Evolutionary conservation across 2,329 filamentous ascomycete species (phyloP), one percentile per base, ranked within the genome.

Genomic region (Talaromyces albobiverticillius): DNA sequence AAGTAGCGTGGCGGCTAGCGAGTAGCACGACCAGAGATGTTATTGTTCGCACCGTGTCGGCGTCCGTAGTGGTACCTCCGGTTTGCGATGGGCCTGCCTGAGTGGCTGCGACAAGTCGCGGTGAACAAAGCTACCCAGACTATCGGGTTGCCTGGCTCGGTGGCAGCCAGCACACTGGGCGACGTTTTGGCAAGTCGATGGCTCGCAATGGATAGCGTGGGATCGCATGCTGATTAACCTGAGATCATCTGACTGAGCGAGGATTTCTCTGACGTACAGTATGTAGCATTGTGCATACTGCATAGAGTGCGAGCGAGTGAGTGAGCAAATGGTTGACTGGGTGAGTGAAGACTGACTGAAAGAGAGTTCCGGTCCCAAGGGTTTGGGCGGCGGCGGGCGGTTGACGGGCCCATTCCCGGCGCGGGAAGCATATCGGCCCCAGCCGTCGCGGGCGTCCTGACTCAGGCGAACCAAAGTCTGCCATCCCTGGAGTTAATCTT

Each of bases 91-190:
- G 36, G 11, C 20, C 32, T 10, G 22, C 34, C 34, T 50, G 47
- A 50, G 25, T 54, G 46, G 52, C 40, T 29, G 23, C 34, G 20
- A 29, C 36, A 36, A 48, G n/a, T 49, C 45, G 52, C 45, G 40
- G 45, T 42, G 45, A 48, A 48, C 23, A 54, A 50, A 48, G 38
- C 46, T 47, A 54, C 45, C 52, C 52, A 54, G 46, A 54, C 52
- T 50, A 31, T 31, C 52, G 52, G 52, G 52, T 29, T 54, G 34
- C 51, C 25, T 26, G 46, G 32, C 46, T 49, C 40, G 46, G n/a
- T n/a, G n/a, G n/a, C n/a, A n/a, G n/a, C n/a, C n/a, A n/a, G n/a
- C n/a, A n/a, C n/a, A n/a, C n/a, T n/a, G n/a, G n/a, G n/a, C n/a
- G n/a, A n/a, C n/a, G n/a, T n/a, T n/a, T n/a, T n/a, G n/a, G n/a